phyloP scores from a whole-genome alignment of 2,329 filamentous ascomycete genomes.

The Pseudogymnoascus sp. region DNA sequence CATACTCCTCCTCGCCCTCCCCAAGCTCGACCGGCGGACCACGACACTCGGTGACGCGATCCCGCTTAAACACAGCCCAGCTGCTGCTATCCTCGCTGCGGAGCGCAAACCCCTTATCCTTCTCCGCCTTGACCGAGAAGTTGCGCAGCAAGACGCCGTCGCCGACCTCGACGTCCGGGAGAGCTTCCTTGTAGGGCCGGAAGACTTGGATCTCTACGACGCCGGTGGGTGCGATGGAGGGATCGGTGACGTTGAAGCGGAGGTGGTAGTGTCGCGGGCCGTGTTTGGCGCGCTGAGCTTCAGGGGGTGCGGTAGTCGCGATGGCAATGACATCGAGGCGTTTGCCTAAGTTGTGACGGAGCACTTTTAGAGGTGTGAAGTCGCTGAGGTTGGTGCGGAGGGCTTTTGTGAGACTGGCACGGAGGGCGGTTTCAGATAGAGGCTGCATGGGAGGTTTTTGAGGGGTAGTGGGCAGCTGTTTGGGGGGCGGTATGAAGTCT shows the following conservation, averaged over 20 bases:
- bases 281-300: slow-evolving; percentile 46
- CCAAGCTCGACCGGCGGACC: slow-evolving; percentile 52
- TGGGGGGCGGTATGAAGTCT: not conserved
- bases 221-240: slow-evolving; percentile 41
- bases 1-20: slow-evolving; percentile 41
- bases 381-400: slow-evolving; percentile 39
- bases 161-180: slow-evolving; percentile 47
- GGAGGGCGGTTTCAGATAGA: slow-evolving; percentile 17
- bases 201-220: slow-evolving; percentile 50
- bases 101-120: slow-evolving; percentile 48
- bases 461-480: slow-evolving; percentile 10
- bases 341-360: slow-evolving; percentile 43
- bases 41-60: slow-evolving; percentile 38
- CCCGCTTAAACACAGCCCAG: slow-evolving; percentile 52
- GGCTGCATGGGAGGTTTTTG: slow-evolving; percentile 7
- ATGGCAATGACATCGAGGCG: slow-evolving; percentile 48
- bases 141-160: slow-evolving; percentile 51
- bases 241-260: slow-evolving; percentile 49
- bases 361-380: slow-evolving; percentile 42
- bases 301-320: slow-evolving; percentile 41
- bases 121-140: slow-evolving; percentile 46
- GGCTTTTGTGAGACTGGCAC: slow-evolving; percentile 13
- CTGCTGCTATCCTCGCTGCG: slow-evolving; percentile 41
- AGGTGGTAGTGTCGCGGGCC: slow-evolving; percentile 53
- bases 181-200: slow-evolving; percentile 47